phyloP scores from a whole-genome alignment of 805 yeast species.

The Metschnikowia borealis region DNA sequence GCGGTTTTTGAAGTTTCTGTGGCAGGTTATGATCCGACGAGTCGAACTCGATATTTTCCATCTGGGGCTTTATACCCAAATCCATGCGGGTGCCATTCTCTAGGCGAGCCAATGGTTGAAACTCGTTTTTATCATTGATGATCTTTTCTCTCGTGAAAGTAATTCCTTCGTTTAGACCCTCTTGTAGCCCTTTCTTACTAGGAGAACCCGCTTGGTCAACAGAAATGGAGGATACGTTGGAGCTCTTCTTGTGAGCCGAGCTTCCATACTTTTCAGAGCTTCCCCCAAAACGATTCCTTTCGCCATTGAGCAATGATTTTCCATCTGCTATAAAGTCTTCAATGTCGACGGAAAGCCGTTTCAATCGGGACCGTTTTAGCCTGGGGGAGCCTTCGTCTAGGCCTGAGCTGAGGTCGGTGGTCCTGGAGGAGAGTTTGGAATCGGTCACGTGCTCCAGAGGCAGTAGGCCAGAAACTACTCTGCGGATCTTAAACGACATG shows the following conservation, averaged over 20 bases:
- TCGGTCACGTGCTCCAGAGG: slow-evolving; percentile 6
- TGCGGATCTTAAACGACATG: slow-evolving; percentile 11
- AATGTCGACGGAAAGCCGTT: slow-evolving; percentile 4
- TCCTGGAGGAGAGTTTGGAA: not conserved
- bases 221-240: not conserved
- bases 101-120: slow-evolving; percentile 16
- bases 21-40: slow-evolving; percentile 21
- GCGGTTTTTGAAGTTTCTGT: not conserved
- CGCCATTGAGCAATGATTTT: not conserved
- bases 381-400: not conserved
- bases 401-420: not conserved
- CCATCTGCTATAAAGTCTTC: slow-evolving; percentile 2
- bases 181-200: not conserved
- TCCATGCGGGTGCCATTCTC: not conserved
- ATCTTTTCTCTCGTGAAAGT: slow-evolving; percentile 16
- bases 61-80: not conserved
- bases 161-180: not conserved
- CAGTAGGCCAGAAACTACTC: slow-evolving; percentile 11
- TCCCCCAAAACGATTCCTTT: not conserved
- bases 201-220: not conserved
- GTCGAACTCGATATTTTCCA: slow-evolving; percentile 24
- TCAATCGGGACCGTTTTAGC: slow-evolving; percentile 8
- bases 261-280: not conserved
- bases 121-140: slow-evolving; percentile 23
- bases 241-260: not conserved